Base-by-base conservation (phyloP, 1,284 basidiomycete genomes). In the Naganishia sp. region DNA sequence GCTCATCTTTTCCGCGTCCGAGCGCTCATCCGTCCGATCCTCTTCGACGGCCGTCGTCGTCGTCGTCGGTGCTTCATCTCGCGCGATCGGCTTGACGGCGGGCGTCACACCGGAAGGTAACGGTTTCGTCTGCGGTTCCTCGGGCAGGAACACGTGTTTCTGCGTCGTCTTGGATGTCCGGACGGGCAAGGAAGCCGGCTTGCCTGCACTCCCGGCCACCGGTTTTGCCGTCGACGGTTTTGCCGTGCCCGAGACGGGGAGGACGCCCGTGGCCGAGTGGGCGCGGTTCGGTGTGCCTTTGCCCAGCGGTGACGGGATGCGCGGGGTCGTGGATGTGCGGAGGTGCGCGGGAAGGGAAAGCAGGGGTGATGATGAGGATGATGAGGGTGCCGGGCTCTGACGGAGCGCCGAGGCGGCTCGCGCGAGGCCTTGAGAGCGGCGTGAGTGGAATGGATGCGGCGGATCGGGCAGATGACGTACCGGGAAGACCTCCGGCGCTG, bases 81-180 rank as follows among this genome's bases (percentile, higher is more conserved):
- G n/a, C 16, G 49, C 46, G 57, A 45, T 13, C 10, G 36, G 36
- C 36, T 39, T 39, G 36, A 39, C 23, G 56, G 44, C 25, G 33
- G 44, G 39, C 28, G 65, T 16, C 53, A 60, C 21, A 28, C 33
- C 25, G 54, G 23, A 10, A 0, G 84, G 84, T 6, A 93, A 79
- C 0, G 92, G 90, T 66, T 87, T 89, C 1, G 93, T 91, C 78
- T 97, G 94, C 2, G 92, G 90, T 55, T 88, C 93, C 55, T 90
- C 92, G 0, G 94, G 94, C 13, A 97, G 85, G 23, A 94, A 83
- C 6, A 97, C 92, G 70, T 95, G 90, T 75, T 92, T 92, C 72
- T 94, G 92, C 0, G 88, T 90, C 0, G 90, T 93, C 81, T 97
- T 97, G 16, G 91, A 93, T 0, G 91, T 90, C 54, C 94, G 85